Base-by-base conservation (phyloP, 1,139 yeast species). In the Suhomyces anneliseae region DNA sequence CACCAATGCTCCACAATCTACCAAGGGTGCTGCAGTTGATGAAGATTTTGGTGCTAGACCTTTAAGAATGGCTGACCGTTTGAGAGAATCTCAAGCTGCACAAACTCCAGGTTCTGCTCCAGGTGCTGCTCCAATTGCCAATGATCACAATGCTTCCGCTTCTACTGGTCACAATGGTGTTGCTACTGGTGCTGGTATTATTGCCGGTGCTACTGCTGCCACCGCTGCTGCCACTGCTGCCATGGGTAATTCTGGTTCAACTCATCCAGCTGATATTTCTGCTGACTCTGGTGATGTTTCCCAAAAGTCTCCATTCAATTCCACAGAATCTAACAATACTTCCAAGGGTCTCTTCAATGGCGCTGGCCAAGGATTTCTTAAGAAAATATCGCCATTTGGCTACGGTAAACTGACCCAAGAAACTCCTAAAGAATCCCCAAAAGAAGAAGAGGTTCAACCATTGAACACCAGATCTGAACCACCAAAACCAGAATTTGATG, bases 11-110 rank as follows among this genome's bases (percentile, higher is more conserved):
- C 29, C 38, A 9, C 44, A 44, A 38, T 14, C 41, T 4, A 43
- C 34, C 19, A 46, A 36, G 33, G 36, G 34, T 27, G 34, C 41
- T 8, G 27, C 29, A 11, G 37, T 39, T 26, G 64, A 64, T 15
- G 47, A 47, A 15, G 66, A 66, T 34, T 64, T 78, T 8, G 78
- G 74, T 7, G 85, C 78, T 2, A 74, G 85, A 58, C 87, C 87
- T 0, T 68, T 83, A 55, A 76, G 79, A 60, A 83, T 82, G 73
- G 76, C 85, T 0, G 78, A 75, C 57, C 78, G 74, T 54, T 57
- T 69, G 45, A 66, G 63, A 19, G 63, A 58, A 39, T 42, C 45
- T 40, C 53, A 48, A 35, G 7, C 32, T 9, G n/a, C 32, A 3
- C 32, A 11, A 9, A 9, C 32, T 38, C 32, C 32, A 29, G 32